phyloP scores from a whole-genome alignment of 192 early-diverging fungal species.

The Linderina pennispora region DNA sequence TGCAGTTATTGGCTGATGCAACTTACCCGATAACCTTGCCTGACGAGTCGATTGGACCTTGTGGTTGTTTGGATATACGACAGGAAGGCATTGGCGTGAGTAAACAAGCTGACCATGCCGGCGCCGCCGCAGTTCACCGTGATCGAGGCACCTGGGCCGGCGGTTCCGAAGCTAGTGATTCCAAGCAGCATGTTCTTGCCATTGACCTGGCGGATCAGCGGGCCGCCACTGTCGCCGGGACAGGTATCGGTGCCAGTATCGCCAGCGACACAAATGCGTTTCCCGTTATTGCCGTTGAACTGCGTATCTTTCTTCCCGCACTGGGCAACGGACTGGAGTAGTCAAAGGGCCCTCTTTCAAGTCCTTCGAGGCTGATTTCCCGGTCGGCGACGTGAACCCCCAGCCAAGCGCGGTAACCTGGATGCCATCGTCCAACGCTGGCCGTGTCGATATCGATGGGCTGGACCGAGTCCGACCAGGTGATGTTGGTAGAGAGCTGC shows the following conservation, averaged over 20 bases:
- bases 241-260: conserved; percentile 38
- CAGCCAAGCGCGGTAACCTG: conserved; percentile 40
- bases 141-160: conserved; percentile 22
- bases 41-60: too few species aligned
- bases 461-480: conserved; percentile 6
- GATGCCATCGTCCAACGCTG: conserved; percentile 28
- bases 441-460: conserved; percentile 18
- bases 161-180: conserved; percentile 47
- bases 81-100: conserved; percentile 37
- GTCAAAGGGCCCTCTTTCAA: conserved; percentile 27
- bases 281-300: conserved; percentile 38
- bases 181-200: conserved; percentile 39
- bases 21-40: too few species aligned
- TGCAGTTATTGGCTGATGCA: too few species aligned
- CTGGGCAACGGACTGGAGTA: conserved; percentile 20
- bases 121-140: conserved; percentile 31
- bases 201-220: conserved; percentile 31
- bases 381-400: conserved; percentile 31
- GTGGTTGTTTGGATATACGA: conserved; percentile 40
- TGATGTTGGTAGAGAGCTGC: conserved; percentile 10
- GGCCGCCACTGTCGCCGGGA: conserved; percentile 49
- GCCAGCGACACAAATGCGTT: conserved; percentile 36
- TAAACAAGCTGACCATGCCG: conserved; percentile 46
- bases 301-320: conserved; percentile 35
- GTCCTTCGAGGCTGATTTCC: conserved; percentile 20